Percentiles rank a stretch among this genome's conserved stretches.
Evolutionary conservation across 345 rosid species (phyloP).

Genomic region (Euphorbia pulcherrima): DNA sequence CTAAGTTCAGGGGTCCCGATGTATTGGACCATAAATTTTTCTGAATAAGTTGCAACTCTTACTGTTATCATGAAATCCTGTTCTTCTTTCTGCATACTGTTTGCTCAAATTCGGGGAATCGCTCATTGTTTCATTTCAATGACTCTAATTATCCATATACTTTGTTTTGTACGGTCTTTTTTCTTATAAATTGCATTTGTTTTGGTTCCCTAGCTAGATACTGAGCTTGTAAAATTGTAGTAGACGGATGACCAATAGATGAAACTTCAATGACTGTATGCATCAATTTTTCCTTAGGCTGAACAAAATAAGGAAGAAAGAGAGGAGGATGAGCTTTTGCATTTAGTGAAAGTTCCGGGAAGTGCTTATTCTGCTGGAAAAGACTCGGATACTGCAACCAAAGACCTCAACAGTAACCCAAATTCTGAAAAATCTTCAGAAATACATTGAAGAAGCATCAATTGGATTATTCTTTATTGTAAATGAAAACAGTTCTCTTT

Average conservation of each 20-base stretch:
- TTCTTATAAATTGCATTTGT: background rate
- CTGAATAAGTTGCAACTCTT: background rate
- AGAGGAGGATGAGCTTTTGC: constrained; percentile 61
- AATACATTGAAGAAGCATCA: background rate
- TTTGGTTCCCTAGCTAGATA: background rate
- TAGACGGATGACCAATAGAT: background rate
- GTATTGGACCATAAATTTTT: too few relatives aligned
- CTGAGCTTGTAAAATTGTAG: background rate
- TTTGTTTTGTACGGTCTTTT: background rate
- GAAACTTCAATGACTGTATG: background rate
- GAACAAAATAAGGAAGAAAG: constrained; percentile 25
- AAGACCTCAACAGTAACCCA: background rate
- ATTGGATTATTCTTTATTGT: background rate
- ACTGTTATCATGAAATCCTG: background rate
- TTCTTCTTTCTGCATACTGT: background rate
- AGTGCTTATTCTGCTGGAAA: constrained; percentile 58
- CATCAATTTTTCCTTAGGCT: constrained; percentile 34
- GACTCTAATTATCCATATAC: background rate
- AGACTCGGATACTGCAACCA: constrained; percentile 1
- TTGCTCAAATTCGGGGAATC: background rate
- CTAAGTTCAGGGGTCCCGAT: too few relatives aligned
- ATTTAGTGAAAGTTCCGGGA: constrained; percentile 77
- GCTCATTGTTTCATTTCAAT: background rate
- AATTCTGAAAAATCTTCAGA: background rate
- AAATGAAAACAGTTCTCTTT: background rate